Percentiles rank a stretch among this genome's conserved stretches.
Evolutionary conservation across 2,329 filamentous ascomycete species (phyloP).

Genomic region (Talaromyces sp.): DNA sequence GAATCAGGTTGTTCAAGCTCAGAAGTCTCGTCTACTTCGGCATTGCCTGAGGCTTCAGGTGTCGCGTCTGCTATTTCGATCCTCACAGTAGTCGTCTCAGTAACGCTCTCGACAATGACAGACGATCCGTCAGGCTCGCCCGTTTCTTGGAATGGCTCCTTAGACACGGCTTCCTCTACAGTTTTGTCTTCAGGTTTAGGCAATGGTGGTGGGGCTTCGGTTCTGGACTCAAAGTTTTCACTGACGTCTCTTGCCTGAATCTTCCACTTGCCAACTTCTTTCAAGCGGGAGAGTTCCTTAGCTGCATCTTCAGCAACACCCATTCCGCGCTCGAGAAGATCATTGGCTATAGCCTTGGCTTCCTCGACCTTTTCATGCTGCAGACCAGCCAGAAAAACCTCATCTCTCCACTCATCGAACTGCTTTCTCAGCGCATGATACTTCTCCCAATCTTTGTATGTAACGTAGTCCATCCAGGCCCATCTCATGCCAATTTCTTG

Average conservation of each 20-base stretch:
- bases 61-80: slow-evolving; percentile 15
- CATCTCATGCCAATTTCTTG: slow-evolving; percentile 90
- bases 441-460: slow-evolving; percentile 95
- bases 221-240: slow-evolving; percentile 72
- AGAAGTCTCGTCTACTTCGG: neutral
- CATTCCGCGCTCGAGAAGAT: slow-evolving; percentile 78
- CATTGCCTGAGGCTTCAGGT: neutral
- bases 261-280: slow-evolving; percentile 82
- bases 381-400: slow-evolving; percentile 72
- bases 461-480: slow-evolving; percentile 93
- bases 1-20: neutral
- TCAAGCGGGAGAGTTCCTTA: slow-evolving; percentile 72
- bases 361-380: slow-evolving; percentile 66
- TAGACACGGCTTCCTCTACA: neutral
- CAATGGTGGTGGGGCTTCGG: slow-evolving; percentile 33
- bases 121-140: slow-evolving; percentile 17
- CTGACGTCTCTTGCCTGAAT: slow-evolving; percentile 68
- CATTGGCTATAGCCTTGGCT: slow-evolving; percentile 64
- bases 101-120: slow-evolving; percentile 21
- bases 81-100: slow-evolving; percentile 25
- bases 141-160: neutral
- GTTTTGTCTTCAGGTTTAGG: slow-evolving; percentile 24
- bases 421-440: slow-evolving; percentile 83
- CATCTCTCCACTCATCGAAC: slow-evolving; percentile 78
- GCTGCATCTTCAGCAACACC: slow-evolving; percentile 71